Evolutionary conservation across 805 yeast genomes (phyloP), one percentile per base, ranked within the genome.

Genomic region (Yarrowia sp.): DNA sequence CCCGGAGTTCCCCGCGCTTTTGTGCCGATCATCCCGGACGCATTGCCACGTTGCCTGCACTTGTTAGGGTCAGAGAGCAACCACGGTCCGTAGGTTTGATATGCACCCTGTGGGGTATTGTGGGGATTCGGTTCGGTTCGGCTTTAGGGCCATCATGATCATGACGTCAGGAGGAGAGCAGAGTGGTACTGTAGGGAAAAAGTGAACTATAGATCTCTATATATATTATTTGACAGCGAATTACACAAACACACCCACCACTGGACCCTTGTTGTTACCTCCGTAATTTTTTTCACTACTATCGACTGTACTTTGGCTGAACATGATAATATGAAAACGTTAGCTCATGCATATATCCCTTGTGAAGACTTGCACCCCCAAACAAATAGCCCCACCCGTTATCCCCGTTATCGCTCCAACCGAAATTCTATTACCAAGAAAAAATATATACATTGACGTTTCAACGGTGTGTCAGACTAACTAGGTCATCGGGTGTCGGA

Each of bases 51-150:
- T 51, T 19, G 38, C 28, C 38, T 9, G 3, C 16, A 8, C 10
- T 19, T 24, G 4, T 11, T 21, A 30, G 12, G 16, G 19, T 11
- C 16, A 14, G 21, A 1, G 19, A 26, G 32, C 46, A 48, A 16
- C 41, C 7, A n/a, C 28, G 21, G 9, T 10, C 19, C 24, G 21
- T n/a, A 51, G 22, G 43, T 36, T 51, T 51, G 59, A 36, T 51
- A 35, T 51, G 58, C 58, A 24, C 43, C 2, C 33, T 54, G 61
- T 38, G 61, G 61, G 61, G 61, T 54, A 54, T n/a, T 54, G 61
- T 54, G 61, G 61, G 46, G 61, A 26, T 36, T 36, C 61, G 59
- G 43, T 54, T 54, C 61, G 61, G 61, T 54, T 54, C 61, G 61
- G 61, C 61, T 54, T 38, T 36, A 38, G 12, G 19, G 56, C 28